Conservation (phyloP, 2,329 filamentous ascomycete genomes). For the Ceratocystis diversiconidia region DNA sequence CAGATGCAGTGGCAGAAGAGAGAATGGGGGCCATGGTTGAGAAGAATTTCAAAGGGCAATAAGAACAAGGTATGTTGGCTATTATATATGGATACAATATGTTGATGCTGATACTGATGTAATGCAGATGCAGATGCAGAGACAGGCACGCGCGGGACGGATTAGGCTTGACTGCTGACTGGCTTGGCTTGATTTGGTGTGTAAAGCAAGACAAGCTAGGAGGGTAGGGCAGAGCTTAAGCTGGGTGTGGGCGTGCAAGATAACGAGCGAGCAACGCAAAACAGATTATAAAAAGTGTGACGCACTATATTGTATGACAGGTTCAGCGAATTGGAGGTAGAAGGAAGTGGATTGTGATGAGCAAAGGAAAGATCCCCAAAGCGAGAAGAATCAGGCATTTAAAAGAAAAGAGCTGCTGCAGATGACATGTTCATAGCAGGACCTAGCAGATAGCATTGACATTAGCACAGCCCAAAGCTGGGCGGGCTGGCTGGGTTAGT, state of each 20-base stretch:
- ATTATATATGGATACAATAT: background rate
- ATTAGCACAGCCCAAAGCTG: background rate
- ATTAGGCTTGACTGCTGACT: background rate
- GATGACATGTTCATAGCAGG: no score
- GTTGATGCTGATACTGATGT: no score
- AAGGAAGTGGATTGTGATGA: background rate
- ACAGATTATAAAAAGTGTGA: background rate
- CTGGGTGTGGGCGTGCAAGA: no score
- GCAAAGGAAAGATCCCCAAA: no score
- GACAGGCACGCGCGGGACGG: background rate
- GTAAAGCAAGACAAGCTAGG: background rate
- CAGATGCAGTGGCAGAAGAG: constrained; percentile 1
- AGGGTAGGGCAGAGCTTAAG: background rate
- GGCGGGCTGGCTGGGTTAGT: background rate
- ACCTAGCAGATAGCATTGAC: background rate
- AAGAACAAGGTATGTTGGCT: background rate
- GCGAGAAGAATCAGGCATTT: background rate
- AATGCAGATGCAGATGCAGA: no score
- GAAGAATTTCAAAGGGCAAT: background rate
- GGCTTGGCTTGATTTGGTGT: background rate
- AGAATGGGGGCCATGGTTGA: constrained; percentile 9
- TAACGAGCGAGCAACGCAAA: background rate
- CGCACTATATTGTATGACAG: background rate
- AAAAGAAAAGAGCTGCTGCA: background rate
- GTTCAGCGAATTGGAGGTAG: background rate